Evolutionary conservation across 441 rosid species (phyloP).

Genomic region (Syzygium syzygioides): DNA sequence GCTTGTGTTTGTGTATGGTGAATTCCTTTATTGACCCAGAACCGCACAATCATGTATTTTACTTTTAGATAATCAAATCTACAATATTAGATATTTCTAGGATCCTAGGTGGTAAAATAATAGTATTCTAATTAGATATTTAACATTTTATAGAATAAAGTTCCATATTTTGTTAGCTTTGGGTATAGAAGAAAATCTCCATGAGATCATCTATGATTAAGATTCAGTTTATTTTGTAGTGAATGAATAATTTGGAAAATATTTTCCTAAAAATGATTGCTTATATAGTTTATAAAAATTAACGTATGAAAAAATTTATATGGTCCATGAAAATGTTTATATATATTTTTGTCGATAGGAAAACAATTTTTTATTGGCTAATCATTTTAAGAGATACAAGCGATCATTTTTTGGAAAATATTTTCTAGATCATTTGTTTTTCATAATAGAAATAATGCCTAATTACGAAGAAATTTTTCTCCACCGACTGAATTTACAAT

Average conservation of each 20-base stretch:
- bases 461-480: not conserved
- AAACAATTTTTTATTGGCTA: too few species aligned
- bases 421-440: not conserved
- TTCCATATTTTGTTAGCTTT: not conserved
- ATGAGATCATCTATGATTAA: not conserved
- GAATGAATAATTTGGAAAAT: too few species aligned
- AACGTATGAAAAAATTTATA: not conserved
- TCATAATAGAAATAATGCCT: not conserved
- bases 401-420: not conserved
- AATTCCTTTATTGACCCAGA: not conserved
- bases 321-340: too few species aligned
- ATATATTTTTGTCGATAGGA: too few species aligned
- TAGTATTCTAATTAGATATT: not conserved
- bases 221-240: not conserved
- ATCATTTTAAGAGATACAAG: not conserved
- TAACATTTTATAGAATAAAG: too few species aligned
- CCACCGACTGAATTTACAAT: not conserved
- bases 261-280: too few species aligned
- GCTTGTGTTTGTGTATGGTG: not conserved
- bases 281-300: too few species aligned
- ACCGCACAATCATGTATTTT: not conserved
- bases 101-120: not conserved
- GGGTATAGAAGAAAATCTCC: not conserved
- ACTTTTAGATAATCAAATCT: not conserved
- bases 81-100: not conserved